phyloP scores from a whole-genome alignment of 148 eudicot genomes.

The Nepenthes mirabilis region DNA sequence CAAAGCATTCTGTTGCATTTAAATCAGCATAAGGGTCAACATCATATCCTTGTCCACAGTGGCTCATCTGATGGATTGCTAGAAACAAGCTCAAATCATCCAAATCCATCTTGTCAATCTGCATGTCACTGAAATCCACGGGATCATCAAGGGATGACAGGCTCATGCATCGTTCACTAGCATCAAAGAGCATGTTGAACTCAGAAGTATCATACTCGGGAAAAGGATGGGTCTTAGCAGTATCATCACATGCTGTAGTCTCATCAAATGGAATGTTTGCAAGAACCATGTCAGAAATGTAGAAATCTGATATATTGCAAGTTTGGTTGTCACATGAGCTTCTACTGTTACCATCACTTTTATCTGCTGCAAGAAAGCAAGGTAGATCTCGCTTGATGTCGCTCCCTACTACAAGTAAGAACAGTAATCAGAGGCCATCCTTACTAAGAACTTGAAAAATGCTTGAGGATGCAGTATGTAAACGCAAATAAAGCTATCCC shows the following conservation, averaged over 20 bases:
- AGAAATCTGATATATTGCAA: slow-evolving; percentile 71
- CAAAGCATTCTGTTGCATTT: slow-evolving; percentile 57
- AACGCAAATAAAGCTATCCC: too few species aligned
- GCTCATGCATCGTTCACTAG: slow-evolving; percentile 41
- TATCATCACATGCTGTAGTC: slow-evolving; percentile 29
- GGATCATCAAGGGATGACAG: slow-evolving; percentile 58
- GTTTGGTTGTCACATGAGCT: slow-evolving; percentile 54
- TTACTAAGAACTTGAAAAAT: neutral
- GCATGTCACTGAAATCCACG: slow-evolving; percentile 24
- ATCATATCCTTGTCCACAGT: slow-evolving; percentile 53
- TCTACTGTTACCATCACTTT: slow-evolving; percentile 64
- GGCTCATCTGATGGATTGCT: slow-evolving; percentile 66
- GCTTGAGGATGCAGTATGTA: too few species aligned
- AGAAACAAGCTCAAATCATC: slow-evolving; percentile 58
- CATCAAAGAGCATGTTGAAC: slow-evolving; percentile 41
- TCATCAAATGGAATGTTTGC: slow-evolving; percentile 46
- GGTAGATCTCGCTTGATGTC: slow-evolving; percentile 15
- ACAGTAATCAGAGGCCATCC: neutral
- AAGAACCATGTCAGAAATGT: slow-evolving; percentile 63
- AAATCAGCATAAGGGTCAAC: slow-evolving; percentile 28
- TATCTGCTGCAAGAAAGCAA: slow-evolving; percentile 22
- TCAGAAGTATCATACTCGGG: slow-evolving; percentile 54
- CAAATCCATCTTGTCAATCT: slow-evolving; percentile 21
- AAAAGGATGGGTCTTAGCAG: slow-evolving; percentile 23
- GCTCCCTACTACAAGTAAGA: slow-evolving; percentile 14